Evolutionary conservation across 805 yeast species (phyloP).

Genomic region (Kluyveromyces wickerhamii): DNA sequence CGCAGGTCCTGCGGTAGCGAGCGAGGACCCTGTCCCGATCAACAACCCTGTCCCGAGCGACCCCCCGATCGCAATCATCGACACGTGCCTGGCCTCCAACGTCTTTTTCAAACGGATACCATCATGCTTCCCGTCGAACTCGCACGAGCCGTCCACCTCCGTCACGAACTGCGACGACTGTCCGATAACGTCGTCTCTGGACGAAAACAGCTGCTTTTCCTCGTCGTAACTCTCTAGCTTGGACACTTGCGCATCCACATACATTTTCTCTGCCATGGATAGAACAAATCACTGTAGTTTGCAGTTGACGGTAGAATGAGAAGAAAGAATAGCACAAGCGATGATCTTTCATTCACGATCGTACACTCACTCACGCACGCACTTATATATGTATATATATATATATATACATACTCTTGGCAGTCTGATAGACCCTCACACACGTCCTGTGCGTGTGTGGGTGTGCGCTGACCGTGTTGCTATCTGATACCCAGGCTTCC

Average conservation of each 20-base stretch:
- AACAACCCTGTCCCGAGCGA: constrained; percentile 76
- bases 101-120: constrained; percentile 21
- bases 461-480: too few relatives aligned
- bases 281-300: too few relatives aligned
- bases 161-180: neutral
- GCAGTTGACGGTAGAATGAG: too few relatives aligned
- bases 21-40: constrained; percentile 67
- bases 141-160: neutral
- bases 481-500: too few relatives aligned
- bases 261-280: neutral
- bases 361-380: too few relatives aligned
- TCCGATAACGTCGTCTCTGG: neutral
- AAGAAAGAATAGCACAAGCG: too few relatives aligned
- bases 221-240: neutral
- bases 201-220: neutral
- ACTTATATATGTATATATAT: too few relatives aligned
- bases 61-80: constrained; percentile 77
- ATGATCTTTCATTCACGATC: too few relatives aligned
- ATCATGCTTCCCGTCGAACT: constrained; percentile 11
- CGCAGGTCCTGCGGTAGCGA: constrained; percentile 60
- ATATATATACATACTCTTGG: too few relatives aligned
- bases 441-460: too few relatives aligned
- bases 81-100: constrained; percentile 48
- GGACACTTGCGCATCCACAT: neutral
- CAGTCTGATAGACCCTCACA: too few relatives aligned